Percentiles rank a stretch among this genome's conserved stretches.
These are phyloP conservation scores for Lentinus tigrinus DNA, from an alignment of 768 basidiomycete genomes.

Conservation along the genomic window DNA sequence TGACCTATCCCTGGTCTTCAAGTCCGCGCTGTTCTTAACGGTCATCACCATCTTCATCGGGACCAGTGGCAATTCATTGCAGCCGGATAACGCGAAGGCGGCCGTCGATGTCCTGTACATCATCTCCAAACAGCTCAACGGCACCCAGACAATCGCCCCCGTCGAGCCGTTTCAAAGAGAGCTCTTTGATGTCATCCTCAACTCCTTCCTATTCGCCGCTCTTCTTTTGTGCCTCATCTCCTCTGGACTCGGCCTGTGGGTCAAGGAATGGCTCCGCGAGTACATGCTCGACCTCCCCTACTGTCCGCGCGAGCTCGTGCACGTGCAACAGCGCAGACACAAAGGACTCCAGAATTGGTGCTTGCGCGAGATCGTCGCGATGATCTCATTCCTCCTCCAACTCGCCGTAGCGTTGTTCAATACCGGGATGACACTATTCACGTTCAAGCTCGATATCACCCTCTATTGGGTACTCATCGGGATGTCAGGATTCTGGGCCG, in stretches of 20 bases:
- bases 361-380: slow-evolving; percentile 59
- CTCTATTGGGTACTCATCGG: slow-evolving; percentile 39
- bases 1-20: background rate
- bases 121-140: slow-evolving; percentile 6
- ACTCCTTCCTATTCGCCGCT: slow-evolving; percentile 7
- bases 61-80: background rate
- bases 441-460: slow-evolving; percentile 54
- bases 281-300: slow-evolving; percentile 4
- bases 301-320: background rate
- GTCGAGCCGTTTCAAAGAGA: background rate
- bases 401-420: slow-evolving; percentile 55
- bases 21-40: slow-evolving; percentile 3
- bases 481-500: background rate
- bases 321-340: slow-evolving; percentile 52
- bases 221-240: slow-evolving; percentile 10
- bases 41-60: slow-evolving; percentile 4
- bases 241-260: slow-evolving; percentile 9
- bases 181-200: background rate
- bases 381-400: slow-evolving; percentile 61
- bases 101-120: background rate
- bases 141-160: background rate
- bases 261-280: slow-evolving; percentile 14
- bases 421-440: slow-evolving; percentile 50
- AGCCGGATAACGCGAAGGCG: background rate
- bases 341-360: slow-evolving; percentile 30